phyloP scores from a whole-genome alignment of 2,329 filamentous ascomycete genomes.

The Colletotrichum plurivorum region DNA sequence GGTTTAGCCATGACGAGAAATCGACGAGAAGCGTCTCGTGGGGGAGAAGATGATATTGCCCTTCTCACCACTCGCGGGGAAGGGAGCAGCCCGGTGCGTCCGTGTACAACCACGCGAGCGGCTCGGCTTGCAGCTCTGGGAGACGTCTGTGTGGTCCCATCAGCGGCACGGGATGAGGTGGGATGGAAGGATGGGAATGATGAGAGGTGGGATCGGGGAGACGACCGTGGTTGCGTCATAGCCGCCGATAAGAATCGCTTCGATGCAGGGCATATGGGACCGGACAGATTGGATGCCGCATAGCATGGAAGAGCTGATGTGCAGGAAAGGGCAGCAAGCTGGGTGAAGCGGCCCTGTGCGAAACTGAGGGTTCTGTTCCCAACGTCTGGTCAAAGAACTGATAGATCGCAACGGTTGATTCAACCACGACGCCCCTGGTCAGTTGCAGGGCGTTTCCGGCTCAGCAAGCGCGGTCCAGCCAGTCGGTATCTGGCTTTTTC shows the following conservation, averaged over 20 bases:
- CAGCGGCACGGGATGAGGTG: constrained; percentile 23
- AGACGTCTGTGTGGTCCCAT: constrained; percentile 7
- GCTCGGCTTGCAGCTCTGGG: constrained; percentile 7
- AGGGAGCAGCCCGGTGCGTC: neutral
- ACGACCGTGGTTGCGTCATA: constrained; percentile 38
- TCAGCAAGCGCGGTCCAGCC: neutral
- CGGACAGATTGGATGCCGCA: constrained; percentile 25
- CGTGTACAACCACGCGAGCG: neutral
- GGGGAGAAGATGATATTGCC: neutral
- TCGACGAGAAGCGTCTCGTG: neutral
- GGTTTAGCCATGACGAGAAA: constrained; percentile 21
- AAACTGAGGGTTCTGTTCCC: constrained; percentile 18
- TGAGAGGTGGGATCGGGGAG: constrained; percentile 26
- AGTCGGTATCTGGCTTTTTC: constrained; percentile 3
- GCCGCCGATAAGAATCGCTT: constrained; percentile 38
- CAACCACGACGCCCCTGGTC: constrained; percentile 16
- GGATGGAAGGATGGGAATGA: constrained; percentile 17
- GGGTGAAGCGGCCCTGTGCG: constrained; percentile 19
- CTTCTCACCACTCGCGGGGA: neutral
- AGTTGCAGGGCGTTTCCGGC: constrained; percentile 9
- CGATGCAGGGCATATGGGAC: constrained; percentile 29
- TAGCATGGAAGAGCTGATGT: neutral
- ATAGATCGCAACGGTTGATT: constrained; percentile 23
- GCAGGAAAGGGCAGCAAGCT: neutral
- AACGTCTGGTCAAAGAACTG: constrained; percentile 15